Base-by-base conservation (phyloP, 331 rosid genomes). In the Quercus phellos region DNA sequence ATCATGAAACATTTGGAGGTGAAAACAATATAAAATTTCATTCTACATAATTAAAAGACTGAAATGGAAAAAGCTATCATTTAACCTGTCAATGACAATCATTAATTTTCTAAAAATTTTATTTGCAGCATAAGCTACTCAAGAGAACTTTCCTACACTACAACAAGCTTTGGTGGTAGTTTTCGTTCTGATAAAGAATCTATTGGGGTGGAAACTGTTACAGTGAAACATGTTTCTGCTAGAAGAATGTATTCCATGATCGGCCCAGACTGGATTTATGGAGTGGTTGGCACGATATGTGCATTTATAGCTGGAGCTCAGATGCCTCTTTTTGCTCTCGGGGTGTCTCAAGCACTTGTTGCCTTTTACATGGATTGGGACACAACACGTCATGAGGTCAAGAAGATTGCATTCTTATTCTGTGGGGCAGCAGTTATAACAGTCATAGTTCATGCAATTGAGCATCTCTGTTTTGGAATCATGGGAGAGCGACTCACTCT, bases 401-500 rank as follows among this genome's bases (percentile, higher is more conserved):
- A 78, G 76, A 92, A 86, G 79, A 90, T 94, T 30, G 77, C 94
- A 70, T 75, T 92, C 38, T 97, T 94, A 50, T 92, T 94, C 82
- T 83, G 90, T 78, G 96, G 88, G 19, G 94, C 80, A 26, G 88
- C 98, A 13, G 82, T 92, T 60, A 9, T 92, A 76, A 92, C 97
- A 70, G 67, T 94, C 89, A 76, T 84, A 61, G 96, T 90, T 46
- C 97, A 91, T 87, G 99, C 90, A 66, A 81, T 91, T 42, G 93
- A 86, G 76, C 99, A 94, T 88, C 88, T 91, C 68, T 92, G 88
- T 78, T 91, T 94, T 16, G 99, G 98, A 78, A 91, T 89, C 66
- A 92, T 94, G 96, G 99, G 99, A 69, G 98, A 94, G 84, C 90
- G 98, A 70, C 98, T 94, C 61, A 91, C 97, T 68, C 97, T 92